Conservation (phyloP, 495 filamentous ascomycete species). For the Xeromyces bisporus region DNA sequence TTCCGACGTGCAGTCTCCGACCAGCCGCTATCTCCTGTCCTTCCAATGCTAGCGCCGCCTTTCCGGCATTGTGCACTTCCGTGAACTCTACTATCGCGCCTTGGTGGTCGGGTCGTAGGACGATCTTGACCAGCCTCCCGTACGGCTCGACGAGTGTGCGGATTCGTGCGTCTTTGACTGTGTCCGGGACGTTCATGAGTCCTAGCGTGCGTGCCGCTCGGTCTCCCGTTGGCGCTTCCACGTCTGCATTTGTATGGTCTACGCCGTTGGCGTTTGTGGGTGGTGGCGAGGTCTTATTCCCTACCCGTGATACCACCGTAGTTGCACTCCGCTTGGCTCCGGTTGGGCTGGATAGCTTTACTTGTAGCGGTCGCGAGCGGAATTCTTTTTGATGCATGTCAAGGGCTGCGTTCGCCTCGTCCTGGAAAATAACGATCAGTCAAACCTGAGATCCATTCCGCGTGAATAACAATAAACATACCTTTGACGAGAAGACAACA, state of each 20-base stretch:
- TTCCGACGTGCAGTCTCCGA: conserved; percentile 50
- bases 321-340: conserved; percentile 29
- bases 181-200: conserved; percentile 46
- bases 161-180: conserved; percentile 45
- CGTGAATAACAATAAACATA: too few species aligned
- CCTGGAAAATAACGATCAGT: too few species aligned
- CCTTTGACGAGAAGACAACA: conserved; percentile 57
- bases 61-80: conserved; percentile 51
- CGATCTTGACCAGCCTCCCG: conserved; percentile 36
- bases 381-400: conserved; percentile 56
- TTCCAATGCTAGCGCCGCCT: conserved; percentile 57
- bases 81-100: conserved; percentile 80
- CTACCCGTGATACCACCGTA: conserved; percentile 24
- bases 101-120: conserved; percentile 51
- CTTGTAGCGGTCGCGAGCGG: conserved; percentile 50
- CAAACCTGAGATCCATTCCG: too few species aligned
- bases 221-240: conserved; percentile 17
- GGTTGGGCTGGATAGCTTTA: conserved; percentile 38
- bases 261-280: conserved; percentile 19
- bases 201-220: conserved; percentile 37
- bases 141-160: conserved; percentile 42
- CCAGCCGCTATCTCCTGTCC: conserved; percentile 50
- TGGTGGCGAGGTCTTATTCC: conserved; percentile 18
- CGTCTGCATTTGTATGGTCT: conserved; percentile 4
- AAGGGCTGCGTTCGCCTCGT: conserved; percentile 50